Conservation (phyloP, 768 basidiomycete genomes). For the Sporobolomyces phaffii region DNA sequence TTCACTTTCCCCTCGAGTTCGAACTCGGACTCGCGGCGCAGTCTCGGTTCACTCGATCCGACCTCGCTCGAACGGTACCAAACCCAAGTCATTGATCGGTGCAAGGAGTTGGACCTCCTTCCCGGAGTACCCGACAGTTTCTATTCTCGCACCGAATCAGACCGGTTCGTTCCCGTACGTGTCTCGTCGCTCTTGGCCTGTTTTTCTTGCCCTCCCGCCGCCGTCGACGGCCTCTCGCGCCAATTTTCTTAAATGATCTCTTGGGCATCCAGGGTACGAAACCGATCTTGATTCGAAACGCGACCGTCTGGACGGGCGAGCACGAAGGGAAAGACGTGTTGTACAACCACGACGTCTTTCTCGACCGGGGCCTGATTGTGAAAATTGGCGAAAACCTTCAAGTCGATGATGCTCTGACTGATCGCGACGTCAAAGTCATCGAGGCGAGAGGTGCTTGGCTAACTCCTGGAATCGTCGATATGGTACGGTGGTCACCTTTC, state of each 20-base stretch:
- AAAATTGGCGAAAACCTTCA: constrained; percentile 52
- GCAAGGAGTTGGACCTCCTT: constrained; percentile 42
- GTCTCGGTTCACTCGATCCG: background rate
- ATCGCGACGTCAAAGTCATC: constrained; percentile 55
- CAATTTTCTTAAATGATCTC: too few relatives aligned
- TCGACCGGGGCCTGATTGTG: constrained; percentile 62
- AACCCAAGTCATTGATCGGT: constrained; percentile 44
- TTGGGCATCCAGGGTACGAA: constrained; percentile 50
- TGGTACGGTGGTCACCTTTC: constrained; percentile 12
- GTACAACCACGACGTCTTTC: constrained; percentile 57
- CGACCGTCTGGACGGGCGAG: constrained; percentile 70
- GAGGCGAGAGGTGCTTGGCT: constrained; percentile 65
- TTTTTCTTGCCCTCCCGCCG: background rate
- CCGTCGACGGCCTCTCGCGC: background rate
- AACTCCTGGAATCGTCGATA: constrained; percentile 51
- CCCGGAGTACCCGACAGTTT: constrained; percentile 41
- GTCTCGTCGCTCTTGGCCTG: too few relatives aligned
- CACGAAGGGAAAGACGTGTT: constrained; percentile 56
- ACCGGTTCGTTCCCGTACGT: constrained; percentile 42
- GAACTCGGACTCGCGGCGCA: background rate
- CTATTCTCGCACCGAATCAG: constrained; percentile 38
- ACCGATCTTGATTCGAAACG: constrained; percentile 60
- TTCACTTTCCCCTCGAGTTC: background rate
- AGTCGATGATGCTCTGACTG: constrained; percentile 44
- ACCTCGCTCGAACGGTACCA: background rate